A percentile compares a stretch with the other conserved stretches of the same genome.
phyloP scores from a whole-genome alignment of 2,329 filamentous ascomycete genomes.

The Chaetothyriales sp. region DNA sequence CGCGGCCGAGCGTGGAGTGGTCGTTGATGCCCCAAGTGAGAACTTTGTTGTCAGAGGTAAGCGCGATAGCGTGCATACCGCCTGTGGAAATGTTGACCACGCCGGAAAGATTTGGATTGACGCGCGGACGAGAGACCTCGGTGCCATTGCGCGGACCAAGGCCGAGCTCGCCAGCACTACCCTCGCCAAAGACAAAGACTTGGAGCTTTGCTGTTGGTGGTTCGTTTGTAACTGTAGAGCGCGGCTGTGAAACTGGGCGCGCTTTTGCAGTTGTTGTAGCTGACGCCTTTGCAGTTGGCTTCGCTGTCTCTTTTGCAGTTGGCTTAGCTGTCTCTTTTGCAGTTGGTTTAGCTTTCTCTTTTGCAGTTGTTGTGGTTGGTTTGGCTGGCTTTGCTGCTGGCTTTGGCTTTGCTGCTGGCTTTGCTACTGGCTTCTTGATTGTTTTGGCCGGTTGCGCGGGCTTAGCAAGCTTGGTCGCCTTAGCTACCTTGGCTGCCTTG shows the following conservation, averaged over 20 bases:
- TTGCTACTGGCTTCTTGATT: not conserved
- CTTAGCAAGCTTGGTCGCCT: not conserved
- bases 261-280: not conserved
- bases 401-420: not conserved
- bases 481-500: not conserved
- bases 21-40: slow-evolving; percentile 85
- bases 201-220: slow-evolving; percentile 49
- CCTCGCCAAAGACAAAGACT: slow-evolving; percentile 66
- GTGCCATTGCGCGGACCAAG: slow-evolving; percentile 49
- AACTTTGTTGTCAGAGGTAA: slow-evolving; percentile 65
- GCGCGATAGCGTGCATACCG: slow-evolving; percentile 61
- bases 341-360: not conserved
- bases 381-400: not conserved
- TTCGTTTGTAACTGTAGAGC: slow-evolving; percentile 40
- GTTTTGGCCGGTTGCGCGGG: not conserved
- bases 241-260: slow-evolving; percentile 3
- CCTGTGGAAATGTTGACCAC: slow-evolving; percentile 43
- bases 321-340: not conserved
- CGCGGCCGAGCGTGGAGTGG: slow-evolving; percentile 59
- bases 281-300: not conserved
- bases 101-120: slow-evolving; percentile 45
- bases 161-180: slow-evolving; percentile 62
- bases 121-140: slow-evolving; percentile 56
- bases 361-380: not conserved
- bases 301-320: not conserved